phyloP scores from a whole-genome alignment of 2,329 filamentous ascomycete species.

The Penicillium griseofulvum region DNA sequence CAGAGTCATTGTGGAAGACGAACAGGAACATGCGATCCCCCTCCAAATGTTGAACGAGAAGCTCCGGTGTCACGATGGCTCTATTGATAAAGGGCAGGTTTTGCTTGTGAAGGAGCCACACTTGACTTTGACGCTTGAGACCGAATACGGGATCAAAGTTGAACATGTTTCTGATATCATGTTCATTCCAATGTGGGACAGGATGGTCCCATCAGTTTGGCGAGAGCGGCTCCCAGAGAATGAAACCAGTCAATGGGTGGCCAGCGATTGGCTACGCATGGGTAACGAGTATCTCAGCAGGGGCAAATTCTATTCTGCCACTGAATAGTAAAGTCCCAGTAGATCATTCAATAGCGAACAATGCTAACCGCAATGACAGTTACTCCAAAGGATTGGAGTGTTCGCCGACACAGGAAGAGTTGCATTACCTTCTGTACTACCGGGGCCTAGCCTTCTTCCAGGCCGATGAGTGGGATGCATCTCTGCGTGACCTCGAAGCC shows the following conservation, averaged over 20 bases:
- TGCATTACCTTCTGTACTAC: slow-evolving; percentile 33
- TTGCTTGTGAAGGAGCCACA: slow-evolving; percentile 56
- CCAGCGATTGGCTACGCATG: neutral
- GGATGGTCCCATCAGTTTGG: slow-evolving; percentile 43
- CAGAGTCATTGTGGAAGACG: slow-evolving; percentile 42
- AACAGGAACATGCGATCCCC: slow-evolving; percentile 32
- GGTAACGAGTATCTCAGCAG: neutral
- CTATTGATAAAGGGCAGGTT: slow-evolving; percentile 23
- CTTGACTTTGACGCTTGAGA: slow-evolving; percentile 44
- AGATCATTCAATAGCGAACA: neutral
- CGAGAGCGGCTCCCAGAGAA: neutral
- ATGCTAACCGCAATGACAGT: slow-evolving; percentile 19
- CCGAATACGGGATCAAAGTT: slow-evolving; percentile 48
- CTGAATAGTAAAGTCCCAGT: neutral
- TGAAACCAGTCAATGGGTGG: neutral
- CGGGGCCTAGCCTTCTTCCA: slow-evolving; percentile 34
- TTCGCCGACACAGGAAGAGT: slow-evolving; percentile 38
- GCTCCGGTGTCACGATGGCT: neutral
- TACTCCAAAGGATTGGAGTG: slow-evolving; percentile 40
- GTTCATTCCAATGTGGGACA: slow-evolving; percentile 37
- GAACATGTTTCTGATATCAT: slow-evolving; percentile 55
- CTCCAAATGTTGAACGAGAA: slow-evolving; percentile 4
- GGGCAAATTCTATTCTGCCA: neutral
- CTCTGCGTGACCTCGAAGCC: slow-evolving; percentile 30
- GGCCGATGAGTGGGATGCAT: slow-evolving; percentile 32